Conservation (phyloP, 2,329 filamentous ascomycete genomes). For the Penicillium frequentans region DNA sequence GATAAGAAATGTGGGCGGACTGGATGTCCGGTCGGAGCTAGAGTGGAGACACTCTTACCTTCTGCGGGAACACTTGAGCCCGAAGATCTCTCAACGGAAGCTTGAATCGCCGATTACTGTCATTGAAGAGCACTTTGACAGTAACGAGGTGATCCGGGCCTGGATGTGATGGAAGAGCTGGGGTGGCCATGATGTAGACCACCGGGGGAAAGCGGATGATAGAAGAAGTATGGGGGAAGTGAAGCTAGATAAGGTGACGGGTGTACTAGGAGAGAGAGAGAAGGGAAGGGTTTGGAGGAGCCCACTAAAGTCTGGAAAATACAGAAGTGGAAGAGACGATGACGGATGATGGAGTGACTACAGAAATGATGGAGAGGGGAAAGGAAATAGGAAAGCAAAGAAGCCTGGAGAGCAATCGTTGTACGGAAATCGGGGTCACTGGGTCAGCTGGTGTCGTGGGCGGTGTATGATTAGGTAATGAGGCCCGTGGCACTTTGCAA, state of each 20-base stretch:
- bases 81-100: slow-evolving; percentile 82
- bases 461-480: slow-evolving; percentile 14
- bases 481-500: neutral
- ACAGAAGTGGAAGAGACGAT: neutral
- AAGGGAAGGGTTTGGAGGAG: neutral
- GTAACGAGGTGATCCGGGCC: slow-evolving; percentile 73
- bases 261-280: neutral
- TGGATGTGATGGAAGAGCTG: slow-evolving; percentile 45
- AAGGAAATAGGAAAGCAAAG: neutral
- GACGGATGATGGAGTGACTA: slow-evolving; percentile 11
- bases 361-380: slow-evolving; percentile 15
- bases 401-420: slow-evolving; percentile 9
- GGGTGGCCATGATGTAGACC: slow-evolving; percentile 30
- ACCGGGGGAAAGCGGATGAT: slow-evolving; percentile 1
- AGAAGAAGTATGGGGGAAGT: slow-evolving; percentile 2
- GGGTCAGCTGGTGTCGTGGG: slow-evolving; percentile 14
- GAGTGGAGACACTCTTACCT: slow-evolving; percentile 63
- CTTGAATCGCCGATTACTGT: slow-evolving; percentile 79
- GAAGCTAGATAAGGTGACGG: slow-evolving; percentile 1
- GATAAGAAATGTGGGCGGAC: slow-evolving; percentile 21
- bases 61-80: slow-evolving; percentile 70
- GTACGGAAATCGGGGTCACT: slow-evolving; percentile 6
- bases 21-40: slow-evolving; percentile 32
- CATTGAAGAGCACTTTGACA: slow-evolving; percentile 80
- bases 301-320: neutral